Percentiles rank a stretch among this genome's conserved stretches.
Evolutionary conservation across 208 protist species (phyloP).

Genomic region (Leishmania lainsoni): DNA sequence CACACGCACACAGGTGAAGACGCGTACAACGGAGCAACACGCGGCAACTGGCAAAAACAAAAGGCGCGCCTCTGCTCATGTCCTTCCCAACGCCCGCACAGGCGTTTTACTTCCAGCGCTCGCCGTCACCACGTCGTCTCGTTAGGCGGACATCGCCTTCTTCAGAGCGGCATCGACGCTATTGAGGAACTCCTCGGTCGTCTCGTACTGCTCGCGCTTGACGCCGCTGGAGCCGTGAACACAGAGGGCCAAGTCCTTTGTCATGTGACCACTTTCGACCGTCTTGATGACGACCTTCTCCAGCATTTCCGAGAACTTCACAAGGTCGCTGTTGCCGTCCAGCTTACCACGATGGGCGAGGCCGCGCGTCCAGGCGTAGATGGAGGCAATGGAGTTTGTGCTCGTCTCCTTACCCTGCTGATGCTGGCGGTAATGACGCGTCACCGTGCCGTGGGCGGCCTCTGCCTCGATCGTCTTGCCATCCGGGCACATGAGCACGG

Average conservation of each 20-base stretch:
- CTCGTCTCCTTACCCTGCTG: constrained; percentile 96
- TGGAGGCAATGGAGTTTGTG: constrained; percentile 98
- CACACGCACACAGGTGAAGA: background rate
- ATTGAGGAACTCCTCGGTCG: constrained; percentile 89
- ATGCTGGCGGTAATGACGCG: constrained; percentile 96
- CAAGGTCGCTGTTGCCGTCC: constrained; percentile 92
- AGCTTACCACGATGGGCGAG: constrained; percentile 95
- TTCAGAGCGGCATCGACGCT: constrained; percentile 68
- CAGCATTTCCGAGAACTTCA: constrained; percentile 86
- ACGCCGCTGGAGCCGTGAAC: constrained; percentile 84
- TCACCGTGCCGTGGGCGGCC: constrained; percentile 98
- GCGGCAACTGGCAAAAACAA: background rate
- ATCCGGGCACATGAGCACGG: constrained; percentile 96
- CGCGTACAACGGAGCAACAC: background rate
- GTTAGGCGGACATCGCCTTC: constrained; percentile 42
- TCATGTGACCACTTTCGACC: constrained; percentile 96
- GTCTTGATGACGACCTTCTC: constrained; percentile 92
- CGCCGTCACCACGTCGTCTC: background rate
- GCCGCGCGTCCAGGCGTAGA: constrained; percentile 98
- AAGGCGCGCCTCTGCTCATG: background rate
- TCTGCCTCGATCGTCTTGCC: constrained; percentile 97
- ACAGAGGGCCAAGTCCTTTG: constrained; percentile 98
- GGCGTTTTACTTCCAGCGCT: background rate
- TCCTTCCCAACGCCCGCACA: background rate
- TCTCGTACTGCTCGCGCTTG: constrained; percentile 87